A percentile compares a stretch with the other conserved stretches of the same genome.
phyloP scores from a whole-genome alignment of 2,329 filamentous ascomycete species.

The Neopestalotiopsis rosae region DNA sequence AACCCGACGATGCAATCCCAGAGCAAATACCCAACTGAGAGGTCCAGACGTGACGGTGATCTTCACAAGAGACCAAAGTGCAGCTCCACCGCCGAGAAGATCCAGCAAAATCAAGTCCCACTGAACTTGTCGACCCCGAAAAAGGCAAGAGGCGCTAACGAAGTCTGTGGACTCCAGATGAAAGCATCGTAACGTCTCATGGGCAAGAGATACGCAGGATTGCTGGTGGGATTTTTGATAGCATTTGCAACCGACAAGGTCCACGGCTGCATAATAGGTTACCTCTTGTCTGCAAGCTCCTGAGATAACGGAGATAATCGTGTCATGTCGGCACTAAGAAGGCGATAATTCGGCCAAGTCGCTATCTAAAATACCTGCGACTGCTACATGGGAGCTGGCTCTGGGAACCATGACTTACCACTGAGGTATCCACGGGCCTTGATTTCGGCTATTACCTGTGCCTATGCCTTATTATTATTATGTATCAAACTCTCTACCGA shows the following conservation, averaged over 20 bases:
- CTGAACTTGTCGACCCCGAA: conserved; percentile 3
- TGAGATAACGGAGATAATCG: conserved; percentile 3
- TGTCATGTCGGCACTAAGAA: background rate
- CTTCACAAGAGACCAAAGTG: background rate
- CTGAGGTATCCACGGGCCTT: too few relatives aligned
- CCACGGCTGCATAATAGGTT: background rate
- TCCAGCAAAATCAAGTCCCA: background rate
- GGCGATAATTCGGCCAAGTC: background rate
- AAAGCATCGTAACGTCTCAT: background rate
- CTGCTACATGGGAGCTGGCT: too few relatives aligned
- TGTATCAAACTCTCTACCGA: background rate
- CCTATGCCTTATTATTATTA: background rate
- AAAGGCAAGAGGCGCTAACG: conserved; percentile 3
- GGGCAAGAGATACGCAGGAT: background rate
- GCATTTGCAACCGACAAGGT: background rate
- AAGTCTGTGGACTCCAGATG: background rate
- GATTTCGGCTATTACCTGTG: too few relatives aligned
- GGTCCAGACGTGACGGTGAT: background rate
- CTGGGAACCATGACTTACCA: too few relatives aligned
- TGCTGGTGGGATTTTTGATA: background rate
- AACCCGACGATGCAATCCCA: background rate
- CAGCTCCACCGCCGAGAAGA: background rate
- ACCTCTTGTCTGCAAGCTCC: background rate
- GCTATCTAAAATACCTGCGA: too few relatives aligned
- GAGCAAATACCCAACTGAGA: background rate